Conservation (phyloP, 192 early-diverging fungal genomes). For the Mortierella alpina region DNA sequence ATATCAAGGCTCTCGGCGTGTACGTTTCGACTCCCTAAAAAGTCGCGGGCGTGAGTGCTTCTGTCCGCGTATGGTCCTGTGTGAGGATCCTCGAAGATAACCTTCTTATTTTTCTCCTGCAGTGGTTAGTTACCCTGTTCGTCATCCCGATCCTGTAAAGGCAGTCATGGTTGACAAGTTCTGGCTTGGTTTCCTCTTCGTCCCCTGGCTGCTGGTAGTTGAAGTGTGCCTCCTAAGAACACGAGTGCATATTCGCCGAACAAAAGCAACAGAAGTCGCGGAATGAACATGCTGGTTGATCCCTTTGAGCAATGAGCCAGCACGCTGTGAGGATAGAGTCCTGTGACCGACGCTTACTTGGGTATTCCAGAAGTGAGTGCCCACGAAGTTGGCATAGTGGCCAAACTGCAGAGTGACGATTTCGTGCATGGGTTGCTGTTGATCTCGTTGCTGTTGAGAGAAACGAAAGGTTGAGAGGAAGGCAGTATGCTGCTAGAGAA, state of each 20-base stretch:
- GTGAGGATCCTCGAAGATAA: background rate
- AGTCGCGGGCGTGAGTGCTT: background rate
- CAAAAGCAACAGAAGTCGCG: no score
- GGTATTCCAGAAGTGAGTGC: conserved; percentile 94
- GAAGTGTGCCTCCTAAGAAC: conserved; percentile 61
- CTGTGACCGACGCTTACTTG: conserved; percentile 61
- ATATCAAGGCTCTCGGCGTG: conserved; percentile 82
- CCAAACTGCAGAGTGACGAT: conserved; percentile 96
- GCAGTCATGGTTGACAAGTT: conserved; percentile 66
- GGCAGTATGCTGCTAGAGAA: no score
- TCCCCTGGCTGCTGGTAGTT: conserved; percentile 48
- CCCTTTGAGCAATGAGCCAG: background rate
- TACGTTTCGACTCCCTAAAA: conserved; percentile 73
- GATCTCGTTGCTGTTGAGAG: background rate
- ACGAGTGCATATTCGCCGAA: background rate
- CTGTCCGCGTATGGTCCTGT: background rate
- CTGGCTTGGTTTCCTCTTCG: conserved; percentile 46
- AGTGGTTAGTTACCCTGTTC: conserved; percentile 33
- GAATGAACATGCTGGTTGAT: no score
- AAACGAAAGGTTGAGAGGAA: background rate
- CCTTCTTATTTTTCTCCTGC: background rate
- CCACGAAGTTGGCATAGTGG: conserved; percentile 85
- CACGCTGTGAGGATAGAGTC: conserved; percentile 22
- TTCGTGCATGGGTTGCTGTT: conserved; percentile 71
- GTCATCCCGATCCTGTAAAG: conserved; percentile 67